These are phyloP conservation scores for Rhododendron mucronatum DNA, from an alignment of 148 eudicot species.

Conservation along the genomic window DNA sequence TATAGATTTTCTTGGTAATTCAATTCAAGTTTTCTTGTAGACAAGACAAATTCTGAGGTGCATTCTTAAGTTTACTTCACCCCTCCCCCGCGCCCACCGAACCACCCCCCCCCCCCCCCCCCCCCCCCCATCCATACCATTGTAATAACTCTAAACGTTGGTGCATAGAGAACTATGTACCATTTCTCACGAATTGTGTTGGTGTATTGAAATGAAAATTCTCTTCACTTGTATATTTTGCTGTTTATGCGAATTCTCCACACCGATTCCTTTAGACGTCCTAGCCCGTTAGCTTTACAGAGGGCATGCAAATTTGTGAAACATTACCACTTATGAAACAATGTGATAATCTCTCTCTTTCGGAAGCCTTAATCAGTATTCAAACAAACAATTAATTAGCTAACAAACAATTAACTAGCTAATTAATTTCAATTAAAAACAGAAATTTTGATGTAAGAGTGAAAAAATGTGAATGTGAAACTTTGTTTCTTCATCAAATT, in stretches of 20 bases:
- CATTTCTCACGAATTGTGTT: not conserved
- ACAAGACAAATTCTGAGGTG: not conserved
- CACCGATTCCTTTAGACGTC: not conserved
- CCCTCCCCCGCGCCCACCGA: too few relatives aligned
- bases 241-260: not conserved
- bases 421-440: not conserved
- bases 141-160: not conserved
- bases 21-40: not conserved
- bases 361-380: not conserved
- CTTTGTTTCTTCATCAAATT: not conserved
- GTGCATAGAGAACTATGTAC: not conserved
- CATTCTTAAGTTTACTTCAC: not conserved
- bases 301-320: not conserved
- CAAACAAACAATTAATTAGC: not conserved
- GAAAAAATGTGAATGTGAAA: not conserved
- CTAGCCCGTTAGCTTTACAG: not conserved
- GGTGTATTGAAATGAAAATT: not conserved
- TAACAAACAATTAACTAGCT: not conserved
- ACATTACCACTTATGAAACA: not conserved
- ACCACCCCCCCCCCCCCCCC: too few relatives aligned
- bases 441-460: not conserved
- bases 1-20: not conserved
- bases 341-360: not conserved
- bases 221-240: not conserved
- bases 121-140: not conserved